Conservation (phyloP, 2,329 filamentous ascomycete genomes). For the Rhynchosporium secalis region DNA sequence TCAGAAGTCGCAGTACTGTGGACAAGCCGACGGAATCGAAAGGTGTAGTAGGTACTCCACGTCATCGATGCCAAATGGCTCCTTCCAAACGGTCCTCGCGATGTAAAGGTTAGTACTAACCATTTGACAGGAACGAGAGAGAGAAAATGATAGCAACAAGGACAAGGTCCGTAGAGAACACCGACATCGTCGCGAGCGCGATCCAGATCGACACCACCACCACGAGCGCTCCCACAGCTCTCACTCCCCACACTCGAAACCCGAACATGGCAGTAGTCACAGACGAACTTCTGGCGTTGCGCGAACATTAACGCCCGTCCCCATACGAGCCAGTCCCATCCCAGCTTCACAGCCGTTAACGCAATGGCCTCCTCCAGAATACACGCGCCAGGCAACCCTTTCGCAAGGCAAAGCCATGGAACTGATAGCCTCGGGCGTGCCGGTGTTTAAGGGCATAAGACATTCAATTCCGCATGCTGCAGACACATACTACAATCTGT, state of each 20-base stretch:
- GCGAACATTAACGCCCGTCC: not conserved
- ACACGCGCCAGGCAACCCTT: constrained; percentile 52
- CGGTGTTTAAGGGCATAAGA: constrained; percentile 56
- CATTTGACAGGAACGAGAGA: constrained; percentile 11
- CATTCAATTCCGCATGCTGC: constrained; percentile 53
- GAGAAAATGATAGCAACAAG: constrained; percentile 13
- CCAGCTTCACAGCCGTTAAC: constrained; percentile 43
- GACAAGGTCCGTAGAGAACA: constrained; percentile 34
- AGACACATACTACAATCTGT: constrained; percentile 57
- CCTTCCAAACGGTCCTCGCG: not conserved
- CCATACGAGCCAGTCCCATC: constrained; percentile 13
- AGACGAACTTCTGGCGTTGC: constrained; percentile 2
- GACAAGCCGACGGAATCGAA: constrained; percentile 42
- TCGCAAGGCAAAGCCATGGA: constrained; percentile 55
- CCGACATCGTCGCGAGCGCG: constrained; percentile 39
- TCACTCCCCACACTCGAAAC: not conserved
- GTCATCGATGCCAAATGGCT: not conserved
- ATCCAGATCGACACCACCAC: constrained; percentile 40
- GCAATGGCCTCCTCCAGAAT: constrained; percentile 58
- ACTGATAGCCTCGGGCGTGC: constrained; percentile 58
- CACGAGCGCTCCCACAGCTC: constrained; percentile 12
- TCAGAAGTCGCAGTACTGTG: constrained; percentile 50
- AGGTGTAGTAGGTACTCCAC: constrained; percentile 15
- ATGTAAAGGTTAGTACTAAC: not conserved
- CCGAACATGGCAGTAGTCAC: constrained; percentile 3